Evolutionary conservation across 495 filamentous ascomycete species (phyloP), one percentile per base, ranked within the genome.

Genomic region (Daldinia decipiens): DNA sequence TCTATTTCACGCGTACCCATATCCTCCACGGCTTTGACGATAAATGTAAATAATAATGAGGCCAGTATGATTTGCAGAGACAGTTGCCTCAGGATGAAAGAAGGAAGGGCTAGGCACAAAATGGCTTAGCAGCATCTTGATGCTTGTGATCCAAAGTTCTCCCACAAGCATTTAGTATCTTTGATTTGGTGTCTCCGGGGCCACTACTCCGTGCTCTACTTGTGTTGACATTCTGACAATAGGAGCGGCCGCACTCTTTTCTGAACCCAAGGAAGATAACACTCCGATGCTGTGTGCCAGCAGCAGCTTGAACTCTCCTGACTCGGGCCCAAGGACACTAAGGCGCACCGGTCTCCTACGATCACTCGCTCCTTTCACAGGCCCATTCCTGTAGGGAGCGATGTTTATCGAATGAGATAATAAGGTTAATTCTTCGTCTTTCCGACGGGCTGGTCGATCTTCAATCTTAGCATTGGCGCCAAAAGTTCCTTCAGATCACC

Each of bases 221-320:
- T 21, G 19, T 15, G 19, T 19, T 24, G 19, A 47, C 24, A 47
- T 24, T 12, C n/a, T 24, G 4, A 24, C 17, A 11, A 36, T 43
- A 56, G 15, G 51, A 50, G 21, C 29, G 7, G 36, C 21, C 36
- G 17, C 29, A 17, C 19, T 3, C 11, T 6, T 55, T 15, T 47
- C 29, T 19, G 0, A 56, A 19, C 3, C 9, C 38, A 31, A 63
- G 43, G 54, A 38, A 50, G 9, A n/a, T 15, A 24, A 3, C 8
- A 29, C n/a, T 32, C 58, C 53, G 45, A 50, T 12, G 21, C 43
- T 15, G 51, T 34, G 2, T 57, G 11, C 52, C 36, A 51, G 50
- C 34, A 64, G 50, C 65, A 68, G 65, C 40, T 34, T 15, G 26
- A 65, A 72, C 54, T 64, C 47, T 68, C 70, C 29, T 29, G 70